Percentiles rank a stretch among this genome's conserved stretches.
phyloP scores from a whole-genome alignment of 495 filamentous ascomycete genomes.

The Trichoderma orchidacearum region DNA sequence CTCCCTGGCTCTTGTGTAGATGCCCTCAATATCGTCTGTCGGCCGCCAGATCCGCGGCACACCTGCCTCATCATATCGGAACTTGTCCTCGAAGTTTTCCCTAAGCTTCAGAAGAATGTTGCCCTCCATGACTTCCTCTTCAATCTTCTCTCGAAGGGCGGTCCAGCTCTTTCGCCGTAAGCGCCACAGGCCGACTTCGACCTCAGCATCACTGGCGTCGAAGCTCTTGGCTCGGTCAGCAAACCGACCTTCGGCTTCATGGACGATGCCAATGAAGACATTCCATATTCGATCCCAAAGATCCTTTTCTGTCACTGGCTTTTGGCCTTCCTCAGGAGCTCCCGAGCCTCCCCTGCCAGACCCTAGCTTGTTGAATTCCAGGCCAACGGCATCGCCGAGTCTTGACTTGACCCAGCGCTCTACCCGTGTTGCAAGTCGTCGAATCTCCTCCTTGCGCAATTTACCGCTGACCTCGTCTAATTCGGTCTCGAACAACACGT shows the following conservation, averaged over 20 bases:
- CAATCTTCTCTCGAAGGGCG: slow-evolving; percentile 76
- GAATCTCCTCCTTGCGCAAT: slow-evolving; percentile 87
- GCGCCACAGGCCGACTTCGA: slow-evolving; percentile 86
- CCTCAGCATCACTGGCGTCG: slow-evolving; percentile 81
- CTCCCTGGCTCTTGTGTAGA: slow-evolving; percentile 83
- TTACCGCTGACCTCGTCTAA: slow-evolving; percentile 71
- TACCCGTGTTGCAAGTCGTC: slow-evolving; percentile 73
- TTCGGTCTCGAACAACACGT: slow-evolving; percentile 54
- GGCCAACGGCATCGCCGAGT: slow-evolving; percentile 71
- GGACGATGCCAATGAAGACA: slow-evolving; percentile 70
- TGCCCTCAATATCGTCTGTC: slow-evolving; percentile 89
- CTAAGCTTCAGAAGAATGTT: slow-evolving; percentile 90
- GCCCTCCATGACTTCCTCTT: slow-evolving; percentile 95
- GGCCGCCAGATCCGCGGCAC: slow-evolving; percentile 96
- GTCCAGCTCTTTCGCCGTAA: slow-evolving; percentile 88
- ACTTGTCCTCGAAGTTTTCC: slow-evolving; percentile 98
- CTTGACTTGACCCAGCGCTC: slow-evolving; percentile 87
- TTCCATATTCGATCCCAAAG: slow-evolving; percentile 96
- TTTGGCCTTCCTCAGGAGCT: slow-evolving; percentile 64
- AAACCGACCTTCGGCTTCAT: slow-evolving; percentile 74
- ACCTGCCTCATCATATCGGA: slow-evolving; percentile 90
- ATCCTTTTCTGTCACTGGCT: slow-evolving; percentile 58
- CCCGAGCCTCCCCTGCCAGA: slow-evolving; percentile 69
- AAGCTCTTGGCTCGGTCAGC: slow-evolving; percentile 80
- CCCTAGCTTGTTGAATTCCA: slow-evolving; percentile 91